A percentile compares a stretch with the other conserved stretches of the same genome.
Conservation (phyloP, 352 stramenopile genomes). For the Globisporangium acanthophoron region DNA sequence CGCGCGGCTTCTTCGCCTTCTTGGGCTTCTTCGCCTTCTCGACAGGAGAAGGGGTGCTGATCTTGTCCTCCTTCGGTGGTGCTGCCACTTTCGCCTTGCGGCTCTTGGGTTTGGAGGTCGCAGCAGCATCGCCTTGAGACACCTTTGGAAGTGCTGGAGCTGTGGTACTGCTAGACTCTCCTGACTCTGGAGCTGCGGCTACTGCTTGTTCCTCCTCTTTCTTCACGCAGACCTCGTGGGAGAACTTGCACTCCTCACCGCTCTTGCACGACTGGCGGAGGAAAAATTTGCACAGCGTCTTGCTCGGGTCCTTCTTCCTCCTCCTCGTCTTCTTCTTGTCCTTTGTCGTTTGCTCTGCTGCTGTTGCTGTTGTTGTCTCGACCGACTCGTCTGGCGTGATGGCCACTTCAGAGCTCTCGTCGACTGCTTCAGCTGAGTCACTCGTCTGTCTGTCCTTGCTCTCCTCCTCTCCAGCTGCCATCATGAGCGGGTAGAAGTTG, state of each 20-base stretch:
- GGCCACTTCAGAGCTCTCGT: background rate
- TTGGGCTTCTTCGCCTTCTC: slow-evolving; percentile 8
- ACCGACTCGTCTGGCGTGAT: background rate
- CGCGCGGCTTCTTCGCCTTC: slow-evolving; percentile 2
- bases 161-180: background rate
- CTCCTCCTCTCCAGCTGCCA: background rate
- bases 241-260: slow-evolving; percentile 63
- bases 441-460: slow-evolving; percentile 15
- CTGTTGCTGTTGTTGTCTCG: background rate
- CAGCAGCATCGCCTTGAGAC: background rate
- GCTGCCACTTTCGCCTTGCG: background rate
- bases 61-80: slow-evolving; percentile 7
- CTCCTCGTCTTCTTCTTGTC: slow-evolving; percentile 1
- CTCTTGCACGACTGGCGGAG: slow-evolving; percentile 48
- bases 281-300: slow-evolving; percentile 43
- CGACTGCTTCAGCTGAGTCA: background rate
- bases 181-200: background rate
- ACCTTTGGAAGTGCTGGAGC: background rate
- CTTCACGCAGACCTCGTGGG: slow-evolving; percentile 20
- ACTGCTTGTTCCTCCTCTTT: background rate
- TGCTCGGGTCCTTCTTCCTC: slow-evolving; percentile 9
- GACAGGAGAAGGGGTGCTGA: background rate
- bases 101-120: background rate
- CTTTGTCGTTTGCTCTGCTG: background rate
- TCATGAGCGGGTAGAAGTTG: slow-evolving; percentile 41